Conservation (phyloP, 345 rosid species). For the Anacardium occidentale region DNA sequence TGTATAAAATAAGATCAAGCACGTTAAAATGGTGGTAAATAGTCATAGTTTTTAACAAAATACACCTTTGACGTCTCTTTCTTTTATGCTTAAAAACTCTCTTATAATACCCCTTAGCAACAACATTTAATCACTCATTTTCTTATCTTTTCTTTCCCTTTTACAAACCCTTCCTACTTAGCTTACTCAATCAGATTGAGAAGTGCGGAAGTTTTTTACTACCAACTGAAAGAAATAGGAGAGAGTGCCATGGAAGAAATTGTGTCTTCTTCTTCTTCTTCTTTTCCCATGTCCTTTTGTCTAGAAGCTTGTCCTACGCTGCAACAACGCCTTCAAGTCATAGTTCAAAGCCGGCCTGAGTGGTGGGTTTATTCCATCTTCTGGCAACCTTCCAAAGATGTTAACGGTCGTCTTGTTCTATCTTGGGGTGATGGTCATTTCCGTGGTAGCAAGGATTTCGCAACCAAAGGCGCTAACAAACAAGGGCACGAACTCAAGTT, state of each 20-base stretch:
- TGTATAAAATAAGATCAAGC: neutral
- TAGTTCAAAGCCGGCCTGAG: conserved; percentile 43
- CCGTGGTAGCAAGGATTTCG: conserved; percentile 27
- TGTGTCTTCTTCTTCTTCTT: conserved; percentile 29
- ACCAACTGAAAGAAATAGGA: neutral
- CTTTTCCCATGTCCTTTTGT: conserved; percentile 23
- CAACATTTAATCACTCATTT: neutral
- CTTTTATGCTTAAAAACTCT: neutral
- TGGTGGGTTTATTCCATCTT: conserved; percentile 65
- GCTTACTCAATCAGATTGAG: neutral
- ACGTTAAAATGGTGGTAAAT: conserved; percentile 7
- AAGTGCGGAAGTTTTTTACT: too few relatives aligned
- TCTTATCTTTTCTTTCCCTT: too few relatives aligned
- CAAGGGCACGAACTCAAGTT: conserved; percentile 6
- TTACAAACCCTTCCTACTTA: neutral
- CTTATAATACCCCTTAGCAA: neutral
- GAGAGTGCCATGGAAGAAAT: conserved; percentile 28
- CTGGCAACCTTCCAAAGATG: conserved; percentile 49
- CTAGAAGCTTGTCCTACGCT: conserved; percentile 32
- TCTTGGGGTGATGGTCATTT: conserved; percentile 51
- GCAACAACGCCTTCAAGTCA: conserved; percentile 48
- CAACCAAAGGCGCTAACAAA: conserved; percentile 8
- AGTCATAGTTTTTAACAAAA: neutral
- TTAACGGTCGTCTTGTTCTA: conserved; percentile 29
- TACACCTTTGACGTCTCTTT: neutral